Conservation (phyloP, 192 early-diverging fungal genomes). For the Spizellomyces punctatus region DNA sequence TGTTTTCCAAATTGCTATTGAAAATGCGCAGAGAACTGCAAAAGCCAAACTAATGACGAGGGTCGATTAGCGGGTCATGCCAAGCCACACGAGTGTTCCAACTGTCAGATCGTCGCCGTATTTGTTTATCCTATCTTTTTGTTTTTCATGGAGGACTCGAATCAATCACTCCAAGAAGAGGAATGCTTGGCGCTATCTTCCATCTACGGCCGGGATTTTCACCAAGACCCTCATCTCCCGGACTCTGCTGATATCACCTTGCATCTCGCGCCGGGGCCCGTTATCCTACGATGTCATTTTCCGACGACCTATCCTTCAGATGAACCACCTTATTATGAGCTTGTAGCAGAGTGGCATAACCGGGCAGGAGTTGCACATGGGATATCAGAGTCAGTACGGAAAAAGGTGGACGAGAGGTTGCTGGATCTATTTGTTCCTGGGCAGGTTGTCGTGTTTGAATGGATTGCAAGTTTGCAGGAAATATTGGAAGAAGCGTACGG, state of each 20-base stretch:
- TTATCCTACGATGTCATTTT: slow-evolving; percentile 19
- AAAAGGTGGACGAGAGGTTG: slow-evolving; percentile 51
- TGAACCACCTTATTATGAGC: slow-evolving; percentile 29
- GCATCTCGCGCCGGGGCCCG: slow-evolving; percentile 9
- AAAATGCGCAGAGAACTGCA: too few species aligned
- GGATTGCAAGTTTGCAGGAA: slow-evolving; percentile 60
- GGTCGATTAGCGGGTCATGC: too few species aligned
- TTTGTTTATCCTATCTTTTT: background rate
- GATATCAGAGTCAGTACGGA: slow-evolving; percentile 3
- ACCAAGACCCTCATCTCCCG: background rate
- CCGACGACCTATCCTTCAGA: slow-evolving; percentile 30
- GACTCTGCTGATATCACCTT: slow-evolving; percentile 1
- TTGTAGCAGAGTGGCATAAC: slow-evolving; percentile 16
- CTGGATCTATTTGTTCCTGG: slow-evolving; percentile 56
- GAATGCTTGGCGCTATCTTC: slow-evolving; percentile 32
- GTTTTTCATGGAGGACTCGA: background rate
- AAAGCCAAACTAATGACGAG: too few species aligned
- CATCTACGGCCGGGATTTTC: slow-evolving; percentile 34
- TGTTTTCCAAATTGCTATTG: too few species aligned
- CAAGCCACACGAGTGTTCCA: too few species aligned
- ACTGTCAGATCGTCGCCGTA: background rate
- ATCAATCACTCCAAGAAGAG: slow-evolving; percentile 26
- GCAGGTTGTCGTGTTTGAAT: slow-evolving; percentile 70
- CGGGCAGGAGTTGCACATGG: slow-evolving; percentile 5
- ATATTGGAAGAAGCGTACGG: slow-evolving; percentile 23